Conservation (phyloP, 1,139 yeast species). For the Yamadazyma spencermartinsiae region DNA sequence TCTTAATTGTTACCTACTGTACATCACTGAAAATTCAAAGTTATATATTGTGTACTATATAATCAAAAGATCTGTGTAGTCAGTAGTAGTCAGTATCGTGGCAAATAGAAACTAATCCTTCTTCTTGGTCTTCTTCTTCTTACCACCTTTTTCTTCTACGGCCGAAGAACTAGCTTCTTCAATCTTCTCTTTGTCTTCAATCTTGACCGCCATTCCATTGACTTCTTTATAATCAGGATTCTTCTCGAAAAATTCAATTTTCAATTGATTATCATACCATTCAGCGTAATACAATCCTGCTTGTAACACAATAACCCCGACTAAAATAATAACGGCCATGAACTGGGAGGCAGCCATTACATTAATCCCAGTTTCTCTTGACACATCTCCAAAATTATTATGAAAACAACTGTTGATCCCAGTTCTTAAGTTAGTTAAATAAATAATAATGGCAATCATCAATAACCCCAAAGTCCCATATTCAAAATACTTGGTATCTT, state of each 20-base stretch:
- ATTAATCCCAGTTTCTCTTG: slow-evolving; percentile 78
- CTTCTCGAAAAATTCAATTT: slow-evolving; percentile 47
- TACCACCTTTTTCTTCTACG: slow-evolving; percentile 17
- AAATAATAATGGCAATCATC: slow-evolving; percentile 72
- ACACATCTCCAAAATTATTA: slow-evolving; percentile 94
- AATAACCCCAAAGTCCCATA: slow-evolving; percentile 77
- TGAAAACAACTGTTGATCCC: slow-evolving; percentile 71
- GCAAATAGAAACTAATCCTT: not conserved
- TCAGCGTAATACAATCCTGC: slow-evolving; percentile 89
- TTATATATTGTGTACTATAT: too few species aligned
- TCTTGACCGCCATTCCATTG: slow-evolving; percentile 17
- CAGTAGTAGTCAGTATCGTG: too few species aligned
- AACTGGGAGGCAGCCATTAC: slow-evolving; percentile 90
- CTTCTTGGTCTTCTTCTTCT: slow-evolving; percentile 18
- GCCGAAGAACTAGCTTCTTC: slow-evolving; percentile 17
- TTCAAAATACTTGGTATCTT: slow-evolving; percentile 83
- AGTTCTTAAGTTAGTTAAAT: slow-evolving; percentile 80
- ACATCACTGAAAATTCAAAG: too few species aligned
- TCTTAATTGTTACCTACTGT: too few species aligned
- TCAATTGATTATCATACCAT: slow-evolving; percentile 64
- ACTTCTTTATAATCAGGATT: slow-evolving; percentile 34
- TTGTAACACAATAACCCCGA: slow-evolving; percentile 82
- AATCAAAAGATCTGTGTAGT: too few species aligned
- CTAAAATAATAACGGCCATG: slow-evolving; percentile 66
- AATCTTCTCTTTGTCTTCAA: slow-evolving; percentile 15